Conservation (phyloP, 345 rosid genomes). For the Bruguiera sexangula region DNA sequence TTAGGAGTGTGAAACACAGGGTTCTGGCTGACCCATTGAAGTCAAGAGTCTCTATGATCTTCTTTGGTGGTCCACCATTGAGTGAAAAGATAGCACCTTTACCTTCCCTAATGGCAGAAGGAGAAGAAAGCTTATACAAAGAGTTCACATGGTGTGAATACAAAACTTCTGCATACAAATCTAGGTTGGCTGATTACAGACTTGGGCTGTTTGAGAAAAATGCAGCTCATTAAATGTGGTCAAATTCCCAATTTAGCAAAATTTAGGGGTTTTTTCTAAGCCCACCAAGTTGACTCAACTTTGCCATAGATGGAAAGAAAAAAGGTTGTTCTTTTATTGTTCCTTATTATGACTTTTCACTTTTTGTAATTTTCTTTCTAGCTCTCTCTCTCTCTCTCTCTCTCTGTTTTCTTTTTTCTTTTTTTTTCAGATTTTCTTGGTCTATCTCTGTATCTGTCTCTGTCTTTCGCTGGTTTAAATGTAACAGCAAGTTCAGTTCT, state of each 20-base stretch:
- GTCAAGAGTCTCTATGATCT: constrained; percentile 85
- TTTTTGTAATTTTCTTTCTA: neutral
- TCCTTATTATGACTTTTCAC: neutral
- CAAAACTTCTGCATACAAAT: constrained; percentile 70
- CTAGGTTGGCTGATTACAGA: constrained; percentile 73
- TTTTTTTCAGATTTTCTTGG: neutral
- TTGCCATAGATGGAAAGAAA: constrained; percentile 33
- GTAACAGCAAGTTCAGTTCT: constrained; percentile 10
- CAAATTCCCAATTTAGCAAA: constrained; percentile 15
- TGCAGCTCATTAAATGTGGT: constrained; percentile 10
- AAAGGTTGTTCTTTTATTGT: constrained; percentile 16
- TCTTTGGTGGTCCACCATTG: constrained; percentile 76
- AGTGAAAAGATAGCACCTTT: constrained; percentile 58
- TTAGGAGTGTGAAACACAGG: constrained; percentile 84
- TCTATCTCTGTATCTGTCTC: neutral
- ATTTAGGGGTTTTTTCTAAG: constrained; percentile 18
- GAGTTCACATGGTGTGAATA: constrained; percentile 89
- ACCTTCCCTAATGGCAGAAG: constrained; percentile 41
- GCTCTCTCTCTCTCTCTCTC: neutral
- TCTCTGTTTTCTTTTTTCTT: neutral
- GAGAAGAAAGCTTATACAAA: constrained; percentile 64
- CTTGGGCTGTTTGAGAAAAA: constrained; percentile 61
- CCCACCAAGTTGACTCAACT: constrained; percentile 18
- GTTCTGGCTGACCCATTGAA: constrained; percentile 57
- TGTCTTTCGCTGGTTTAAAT: constrained; percentile 1